Base-by-base conservation (phyloP, 345 rosid genomes). In the Hibiscus tridactylites region DNA sequence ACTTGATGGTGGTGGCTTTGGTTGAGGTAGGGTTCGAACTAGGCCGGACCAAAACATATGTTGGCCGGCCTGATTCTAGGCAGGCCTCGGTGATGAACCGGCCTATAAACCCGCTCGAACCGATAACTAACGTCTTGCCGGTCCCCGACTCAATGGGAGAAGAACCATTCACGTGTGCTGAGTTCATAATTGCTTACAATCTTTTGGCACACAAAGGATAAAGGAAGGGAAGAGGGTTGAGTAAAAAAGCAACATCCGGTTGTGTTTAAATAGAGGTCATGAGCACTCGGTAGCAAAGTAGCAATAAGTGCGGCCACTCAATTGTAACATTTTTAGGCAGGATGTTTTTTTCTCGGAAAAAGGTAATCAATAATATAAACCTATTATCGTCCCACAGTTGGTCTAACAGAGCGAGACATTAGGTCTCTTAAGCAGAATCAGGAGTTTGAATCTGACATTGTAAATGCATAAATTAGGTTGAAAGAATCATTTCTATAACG, bases 91-190 rank as follows among this genome's bases (percentile, higher is more conserved):
- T 44, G 1, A 81, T n/a, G 73, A 78, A 76, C 24, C 71, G 52
- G 26, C 84, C 84, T 6, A 78, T 78, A 56, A 73, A 81, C 19
- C 82, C 82, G 17, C 75, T 37, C 3, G 82, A 73, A 35, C 84
- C 84, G 9, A 75, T 47, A n/a, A 81, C 65, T 64, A 74, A 2
- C 60, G 72, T 69, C 17, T 21, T 21, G 19, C 65, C 58, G 50
- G 26, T 16, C 24, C 7, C 61, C n/a, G 39, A 42, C 2, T 59
- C 68, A 59, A 44, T 33, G 2, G 62, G 73, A 74, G 61, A 19
- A 15, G 71, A 61, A 49, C 68, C 64, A 39, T 39, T 49, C 35
- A 46, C 19, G 29, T 39, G 59, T 71, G 54, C 28, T 71, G 49
- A n/a, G 17, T 53, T 11, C 61, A 52, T 69, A n/a, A n/a, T 57